These are phyloP conservation scores for Gynostemma pentaphyllum DNA, from an alignment of 306 rosid species.

Conservation along the genomic window DNA sequence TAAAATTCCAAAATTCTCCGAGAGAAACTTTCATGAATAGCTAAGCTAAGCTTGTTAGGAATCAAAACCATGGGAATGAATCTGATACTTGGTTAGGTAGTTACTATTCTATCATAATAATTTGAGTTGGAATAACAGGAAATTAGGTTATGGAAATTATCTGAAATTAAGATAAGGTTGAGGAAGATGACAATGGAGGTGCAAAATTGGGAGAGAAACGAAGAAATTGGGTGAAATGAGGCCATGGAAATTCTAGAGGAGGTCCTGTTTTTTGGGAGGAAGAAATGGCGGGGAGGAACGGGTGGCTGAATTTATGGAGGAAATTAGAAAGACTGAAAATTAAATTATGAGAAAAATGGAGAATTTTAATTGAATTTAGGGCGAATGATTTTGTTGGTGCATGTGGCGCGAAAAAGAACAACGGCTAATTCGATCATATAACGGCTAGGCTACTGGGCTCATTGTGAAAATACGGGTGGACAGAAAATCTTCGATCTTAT, in stretches of 20 bases:
- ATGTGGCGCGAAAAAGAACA: no score
- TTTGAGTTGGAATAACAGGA: background rate
- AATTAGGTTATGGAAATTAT: conserved; percentile 1
- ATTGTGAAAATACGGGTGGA: no score
- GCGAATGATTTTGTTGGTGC: no score
- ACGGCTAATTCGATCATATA: no score
- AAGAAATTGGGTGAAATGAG: conserved; percentile 4
- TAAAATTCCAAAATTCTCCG: conserved; percentile 21
- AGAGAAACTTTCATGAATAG: background rate
- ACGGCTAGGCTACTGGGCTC: no score
- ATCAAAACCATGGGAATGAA: conserved; percentile 12
- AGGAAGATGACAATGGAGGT: conserved; percentile 4
- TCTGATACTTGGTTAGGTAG: no score
- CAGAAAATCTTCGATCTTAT: no score
- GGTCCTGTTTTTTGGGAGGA: conserved; percentile 30
- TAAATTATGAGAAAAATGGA: no score
- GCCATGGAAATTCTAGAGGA: conserved; percentile 9
- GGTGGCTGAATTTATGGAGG: conserved; percentile 43
- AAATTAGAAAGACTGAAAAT: no score
- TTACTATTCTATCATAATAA: no score
- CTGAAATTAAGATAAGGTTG: background rate
- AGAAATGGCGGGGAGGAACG: conserved; percentile 53
- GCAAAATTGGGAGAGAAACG: conserved; percentile 3
- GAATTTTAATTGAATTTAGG: no score
- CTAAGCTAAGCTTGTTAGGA: background rate